Evolutionary conservation across 768 basidiomycete genomes (phyloP), one percentile per base, ranked within the genome.

Genomic region (Mycena chlorophos): DNA sequence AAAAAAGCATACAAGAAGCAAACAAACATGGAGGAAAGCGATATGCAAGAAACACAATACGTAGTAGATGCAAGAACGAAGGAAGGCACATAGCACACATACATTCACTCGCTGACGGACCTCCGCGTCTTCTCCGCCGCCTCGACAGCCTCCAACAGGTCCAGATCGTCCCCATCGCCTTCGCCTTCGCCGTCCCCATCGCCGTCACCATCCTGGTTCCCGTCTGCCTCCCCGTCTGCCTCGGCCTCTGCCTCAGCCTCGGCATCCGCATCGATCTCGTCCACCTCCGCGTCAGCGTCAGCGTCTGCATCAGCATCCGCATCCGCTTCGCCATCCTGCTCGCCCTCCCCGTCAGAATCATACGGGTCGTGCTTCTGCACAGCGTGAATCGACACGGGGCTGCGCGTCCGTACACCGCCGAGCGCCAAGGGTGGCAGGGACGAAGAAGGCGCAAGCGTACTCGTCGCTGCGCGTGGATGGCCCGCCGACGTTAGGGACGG

Each of bases 111-210:
- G n/a, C n/a, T n/a, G n/a, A 37, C 34, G n/a, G 34, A 37, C 34
- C 34, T 10, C n/a, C 34, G 14, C 40, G 10, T 10, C 10, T 19
- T 23, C 66, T 75, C 74, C 19, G 75, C 72, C 20, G 72, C 73
- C 49, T 72, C 73, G 47, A 73, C 73, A 26, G 72, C 73, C 61
- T 70, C 74, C 39, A 74, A 55, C 56, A 73, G 20, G 22, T 62
- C 61, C 54, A 40, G 40, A 46, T 60, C 58, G 14, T 42, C 39
- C 23, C 56, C 58, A 17, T 19, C 54, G 28, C 52, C 58, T n/a
- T 43, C 54, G 14, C 48, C 58, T 25, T 30, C 54, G 25, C 46
- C 53, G 8, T 29, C 45, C 6, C 13, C 45, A 20, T 46, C 31
- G 31, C 10, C 31, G 31, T 34, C 31, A 8, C 31, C 31, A 34